A percentile compares a stretch with the other conserved stretches of the same genome.
phyloP scores from a whole-genome alignment of 495 filamentous ascomycete genomes.

The Podospora pseudopauciseta region DNA sequence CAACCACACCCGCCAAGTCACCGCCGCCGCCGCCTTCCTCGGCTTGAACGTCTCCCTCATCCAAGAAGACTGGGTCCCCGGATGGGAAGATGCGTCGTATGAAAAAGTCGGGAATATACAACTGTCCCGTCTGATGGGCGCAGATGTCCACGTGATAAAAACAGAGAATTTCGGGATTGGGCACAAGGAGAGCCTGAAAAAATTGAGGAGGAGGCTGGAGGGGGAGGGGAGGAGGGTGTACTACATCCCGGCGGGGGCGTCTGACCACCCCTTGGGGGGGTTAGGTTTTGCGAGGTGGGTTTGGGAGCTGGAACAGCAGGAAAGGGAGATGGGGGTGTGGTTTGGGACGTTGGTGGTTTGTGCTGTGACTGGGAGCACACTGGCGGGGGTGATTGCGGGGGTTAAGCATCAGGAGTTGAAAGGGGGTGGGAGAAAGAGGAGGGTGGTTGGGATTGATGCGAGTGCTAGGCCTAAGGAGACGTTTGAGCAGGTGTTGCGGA shows the following conservation, averaged over 20 bases:
- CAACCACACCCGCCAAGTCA: conserved; percentile 63
- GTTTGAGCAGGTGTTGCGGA: conserved; percentile 54
- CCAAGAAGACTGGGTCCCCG: conserved; percentile 62
- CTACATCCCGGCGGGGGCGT: conserved; percentile 62
- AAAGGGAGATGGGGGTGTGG: conserved; percentile 51
- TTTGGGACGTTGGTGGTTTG: conserved; percentile 62
- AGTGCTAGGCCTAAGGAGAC: conserved; percentile 55
- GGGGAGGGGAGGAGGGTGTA: conserved; percentile 53
- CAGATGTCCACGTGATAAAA: conserved; percentile 48
- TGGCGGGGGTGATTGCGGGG: conserved; percentile 61
- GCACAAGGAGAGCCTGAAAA: conserved; percentile 52
- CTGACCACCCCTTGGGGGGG: conserved; percentile 62
- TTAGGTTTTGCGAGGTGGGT: conserved; percentile 64
- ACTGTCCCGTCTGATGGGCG: conserved; percentile 58
- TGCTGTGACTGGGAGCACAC: conserved; percentile 59
- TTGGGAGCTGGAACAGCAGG: conserved; percentile 58
- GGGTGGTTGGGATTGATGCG: conserved; percentile 60
- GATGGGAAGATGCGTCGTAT: conserved; percentile 48
- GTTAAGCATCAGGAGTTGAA: conserved; percentile 54
- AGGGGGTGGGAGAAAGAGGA: conserved; percentile 29
- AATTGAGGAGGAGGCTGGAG: conserved; percentile 45
- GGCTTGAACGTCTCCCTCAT: conserved; percentile 54
- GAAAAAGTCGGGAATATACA: conserved; percentile 59
- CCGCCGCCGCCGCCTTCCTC: conserved; percentile 51
- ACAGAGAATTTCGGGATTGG: conserved; percentile 54